Evolutionary conservation across 768 basidiomycete genomes (phyloP).

Genomic region (Royoungia palumana): DNA sequence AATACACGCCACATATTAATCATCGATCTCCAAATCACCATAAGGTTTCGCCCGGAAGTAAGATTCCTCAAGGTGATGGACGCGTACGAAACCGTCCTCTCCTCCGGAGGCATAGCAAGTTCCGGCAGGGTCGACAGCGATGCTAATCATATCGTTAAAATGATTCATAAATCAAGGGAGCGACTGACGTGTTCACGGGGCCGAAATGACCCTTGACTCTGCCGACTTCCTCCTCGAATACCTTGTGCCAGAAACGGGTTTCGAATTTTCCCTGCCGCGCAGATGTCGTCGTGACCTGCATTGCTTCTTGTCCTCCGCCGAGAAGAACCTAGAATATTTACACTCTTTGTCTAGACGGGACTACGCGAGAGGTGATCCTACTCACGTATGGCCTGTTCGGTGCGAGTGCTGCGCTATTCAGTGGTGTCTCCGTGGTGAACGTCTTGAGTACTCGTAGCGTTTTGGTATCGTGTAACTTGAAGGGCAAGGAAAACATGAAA

Average conservation of each 20-base stretch:
- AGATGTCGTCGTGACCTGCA: conserved; percentile 95
- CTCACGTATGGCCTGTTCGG: conserved; percentile 81
- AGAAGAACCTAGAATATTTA: conserved; percentile 60
- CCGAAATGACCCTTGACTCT: conserved; percentile 98
- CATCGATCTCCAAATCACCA: conserved; percentile 78
- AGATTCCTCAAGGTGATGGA: conserved; percentile 91
- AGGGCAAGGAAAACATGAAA: neutral
- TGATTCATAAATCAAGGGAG: neutral
- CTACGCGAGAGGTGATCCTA: neutral
- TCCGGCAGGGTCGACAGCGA: conserved; percentile 89
- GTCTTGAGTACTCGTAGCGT: conserved; percentile 91
- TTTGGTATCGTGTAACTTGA: conserved; percentile 83
- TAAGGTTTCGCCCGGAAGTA: conserved; percentile 92
- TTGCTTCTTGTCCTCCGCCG: conserved; percentile 97
- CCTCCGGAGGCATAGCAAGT: conserved; percentile 90
- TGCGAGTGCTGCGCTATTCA: conserved; percentile 90
- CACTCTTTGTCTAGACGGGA: neutral
- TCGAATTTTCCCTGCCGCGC: conserved; percentile 96
- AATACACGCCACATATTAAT: conserved; percentile 33
- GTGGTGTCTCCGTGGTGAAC: conserved; percentile 86
- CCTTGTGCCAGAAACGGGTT: conserved; percentile 96
- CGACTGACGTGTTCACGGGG: conserved; percentile 88
- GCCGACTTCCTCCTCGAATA: conserved; percentile 96
- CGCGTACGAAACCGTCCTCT: conserved; percentile 92
- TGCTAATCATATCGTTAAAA: conserved; percentile 43